phyloP scores from a whole-genome alignment of 129 eudicot genomes.

The Kitagawia praeruptora region DNA sequence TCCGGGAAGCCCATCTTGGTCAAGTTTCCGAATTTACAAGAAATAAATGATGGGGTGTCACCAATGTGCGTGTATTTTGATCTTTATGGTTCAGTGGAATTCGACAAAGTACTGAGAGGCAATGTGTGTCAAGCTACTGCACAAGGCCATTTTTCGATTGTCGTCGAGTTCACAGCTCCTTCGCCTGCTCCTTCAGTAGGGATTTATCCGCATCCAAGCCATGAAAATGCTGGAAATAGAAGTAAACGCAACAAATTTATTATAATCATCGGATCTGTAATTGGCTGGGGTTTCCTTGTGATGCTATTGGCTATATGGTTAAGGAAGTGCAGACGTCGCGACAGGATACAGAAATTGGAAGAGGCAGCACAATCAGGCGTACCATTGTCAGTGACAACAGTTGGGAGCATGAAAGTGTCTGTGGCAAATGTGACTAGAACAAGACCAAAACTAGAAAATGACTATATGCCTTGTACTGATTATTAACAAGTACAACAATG shows the following conservation, averaged over 20 bases:
- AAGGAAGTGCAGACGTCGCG: conserved; percentile 30
- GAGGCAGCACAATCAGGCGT: conserved; percentile 56
- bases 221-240: not conserved
- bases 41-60: conserved; percentile 13
- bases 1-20: conserved; percentile 43
- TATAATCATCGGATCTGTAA: conserved; percentile 43
- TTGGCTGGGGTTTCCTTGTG: conserved; percentile 39
- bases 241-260: conserved; percentile 27
- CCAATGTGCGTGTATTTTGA: conserved; percentile 66
- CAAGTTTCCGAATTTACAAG: conserved; percentile 19
- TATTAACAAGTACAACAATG: not conserved
- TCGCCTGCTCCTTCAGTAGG: conserved; percentile 37
- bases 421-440: conserved; percentile 75
- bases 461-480: conserved; percentile 17
- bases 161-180: conserved; percentile 39
- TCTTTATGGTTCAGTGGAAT: conserved; percentile 57
- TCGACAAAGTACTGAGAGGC: conserved; percentile 38
- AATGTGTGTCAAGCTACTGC: conserved; percentile 39
- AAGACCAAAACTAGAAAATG: conserved; percentile 62
- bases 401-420: conserved; percentile 60
- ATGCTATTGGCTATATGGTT: conserved; percentile 21
- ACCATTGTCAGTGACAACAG: conserved; percentile 40
- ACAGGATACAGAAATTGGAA: conserved; percentile 47
- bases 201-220: conserved; percentile 13
- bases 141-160: conserved; percentile 80